Evolutionary conservation across 2,329 filamentous ascomycete genomes (phyloP), one percentile per base, ranked within the genome.

Genomic region (Akanthomyces dipterigenus): DNA sequence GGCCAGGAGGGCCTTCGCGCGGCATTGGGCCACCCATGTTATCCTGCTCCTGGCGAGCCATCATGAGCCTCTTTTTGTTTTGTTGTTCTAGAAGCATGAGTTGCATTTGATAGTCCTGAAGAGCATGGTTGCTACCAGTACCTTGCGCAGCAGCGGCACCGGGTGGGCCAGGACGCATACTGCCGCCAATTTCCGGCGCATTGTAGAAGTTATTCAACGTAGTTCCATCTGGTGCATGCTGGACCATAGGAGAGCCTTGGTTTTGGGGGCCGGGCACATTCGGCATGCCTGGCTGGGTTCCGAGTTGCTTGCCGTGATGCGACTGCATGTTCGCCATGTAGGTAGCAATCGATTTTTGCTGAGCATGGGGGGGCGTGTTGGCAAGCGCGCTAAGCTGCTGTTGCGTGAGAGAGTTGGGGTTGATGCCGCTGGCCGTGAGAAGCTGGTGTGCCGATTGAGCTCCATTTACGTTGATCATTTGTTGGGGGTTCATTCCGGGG

Each of bases 71-170:
- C 75, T 92, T 93, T 80, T 93, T 93, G 69, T 93, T 93, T 75
- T 93, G 89, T 74, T 93, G 90, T 75, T 93, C 90, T 18, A 93
- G 81, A 55, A 93, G 76, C 90, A 93, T 93, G 71, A 93, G 77
- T 72, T 93, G 90, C 89, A 93, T 93, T 77, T 93, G 90, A 69
- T 93, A 93, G 72, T 95, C 90, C 73, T 93, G 89, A 50, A 93
- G 80, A 24, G 90, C 90, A 72, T 93, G 89, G 71, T 91, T 93
- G 74, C 88, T 89, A 38, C 74, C 74, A 16, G 73, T 80, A 64
- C 75, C 79, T 16, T 59, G 56, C 18, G 75, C 76, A 65, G 75
- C 76, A 65, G 80, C 80, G 38, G 73, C 75, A 62, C 74, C 78
- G 43, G 76, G 79, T 31, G 79, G 77, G 45, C 76, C 81, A 38